phyloP scores from a whole-genome alignment of 2,329 filamentous ascomycete genomes.

The Trichoderma sp. region DNA sequence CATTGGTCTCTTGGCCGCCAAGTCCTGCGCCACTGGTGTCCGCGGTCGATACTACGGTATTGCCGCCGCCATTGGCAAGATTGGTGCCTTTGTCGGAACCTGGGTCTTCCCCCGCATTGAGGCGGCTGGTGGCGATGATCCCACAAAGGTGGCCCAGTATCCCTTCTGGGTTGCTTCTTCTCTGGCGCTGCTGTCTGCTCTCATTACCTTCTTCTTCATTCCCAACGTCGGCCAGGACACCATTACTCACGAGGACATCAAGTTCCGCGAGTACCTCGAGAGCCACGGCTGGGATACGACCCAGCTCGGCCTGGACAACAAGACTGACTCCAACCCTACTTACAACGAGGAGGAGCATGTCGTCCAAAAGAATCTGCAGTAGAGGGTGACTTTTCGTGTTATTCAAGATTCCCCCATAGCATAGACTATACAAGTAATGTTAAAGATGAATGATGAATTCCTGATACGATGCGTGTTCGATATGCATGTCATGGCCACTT shows the following conservation, averaged over 20 bases:
- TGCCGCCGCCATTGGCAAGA: conserved; percentile 72
- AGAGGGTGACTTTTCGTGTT: not conserved
- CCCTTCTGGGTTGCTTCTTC: conserved; percentile 85
- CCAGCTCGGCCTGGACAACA: conserved; percentile 50
- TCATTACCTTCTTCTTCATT: conserved; percentile 59
- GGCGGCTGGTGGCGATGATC: conserved; percentile 56
- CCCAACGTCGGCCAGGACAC: conserved; percentile 84
- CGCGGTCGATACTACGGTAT: conserved; percentile 73
- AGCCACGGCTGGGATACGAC: conserved; percentile 73
- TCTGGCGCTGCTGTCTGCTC: conserved; percentile 74
- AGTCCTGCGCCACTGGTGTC: conserved; percentile 86
- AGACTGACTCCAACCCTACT: conserved; percentile 14
- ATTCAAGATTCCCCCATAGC: not conserved
- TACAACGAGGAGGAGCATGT: conserved; percentile 21
- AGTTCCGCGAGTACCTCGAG: conserved; percentile 74
- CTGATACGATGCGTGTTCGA: not conserved
- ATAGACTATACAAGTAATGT: not conserved
- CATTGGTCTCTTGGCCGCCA: conserved; percentile 82
- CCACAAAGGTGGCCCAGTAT: conserved; percentile 69
- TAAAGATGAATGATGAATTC: not conserved
- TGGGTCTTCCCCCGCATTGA: conserved; percentile 78
- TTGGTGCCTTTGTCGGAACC: conserved; percentile 82
- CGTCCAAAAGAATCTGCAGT: conserved; percentile 9
- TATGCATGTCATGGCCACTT: not conserved
- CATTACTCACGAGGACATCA: conserved; percentile 73